A percentile compares a stretch with the other conserved stretches of the same genome.
Conservation (phyloP, 768 basidiomycete genomes). For the Clavulina sp. region DNA sequence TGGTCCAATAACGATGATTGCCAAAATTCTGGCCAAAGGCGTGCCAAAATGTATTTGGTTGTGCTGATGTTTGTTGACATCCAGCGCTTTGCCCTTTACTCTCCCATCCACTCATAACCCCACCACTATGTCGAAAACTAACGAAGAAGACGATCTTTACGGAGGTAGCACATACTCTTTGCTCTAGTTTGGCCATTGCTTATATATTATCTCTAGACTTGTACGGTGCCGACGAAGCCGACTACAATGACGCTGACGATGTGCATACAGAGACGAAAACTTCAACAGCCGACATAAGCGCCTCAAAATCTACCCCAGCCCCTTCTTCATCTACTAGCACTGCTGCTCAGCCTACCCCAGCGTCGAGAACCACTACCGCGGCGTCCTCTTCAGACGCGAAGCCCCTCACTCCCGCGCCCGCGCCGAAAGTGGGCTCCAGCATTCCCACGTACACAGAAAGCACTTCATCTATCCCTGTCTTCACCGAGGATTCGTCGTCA, state of each 20-base stretch:
- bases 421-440: background rate
- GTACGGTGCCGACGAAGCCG: slow-evolving; percentile 39
- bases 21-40: too few species aligned
- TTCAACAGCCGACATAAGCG: slow-evolving; percentile 27
- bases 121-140: background rate
- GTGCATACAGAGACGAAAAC: slow-evolving; percentile 1
- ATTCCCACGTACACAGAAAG: background rate
- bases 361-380: background rate
- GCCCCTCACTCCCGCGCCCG: background rate
- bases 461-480: slow-evolving; percentile 8
- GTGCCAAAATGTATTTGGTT: too few species aligned
- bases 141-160: slow-evolving; percentile 62
- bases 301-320: background rate
- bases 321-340: background rate
- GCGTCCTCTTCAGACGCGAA: slow-evolving; percentile 6
- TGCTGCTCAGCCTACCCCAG: background rate
- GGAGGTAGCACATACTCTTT: slow-evolving; percentile 34
- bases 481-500: slow-evolving; percentile 16
- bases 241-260: slow-evolving; percentile 3
- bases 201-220: slow-evolving; percentile 31
- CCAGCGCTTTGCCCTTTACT: too few species aligned
- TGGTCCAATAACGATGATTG: too few species aligned
- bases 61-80: too few species aligned
- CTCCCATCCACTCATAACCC: background rate
- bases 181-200: slow-evolving; percentile 1